These are phyloP conservation scores for Penicillium sp. DNA, from an alignment of 2,329 filamentous ascomycete genomes.

Conservation along the genomic window DNA sequence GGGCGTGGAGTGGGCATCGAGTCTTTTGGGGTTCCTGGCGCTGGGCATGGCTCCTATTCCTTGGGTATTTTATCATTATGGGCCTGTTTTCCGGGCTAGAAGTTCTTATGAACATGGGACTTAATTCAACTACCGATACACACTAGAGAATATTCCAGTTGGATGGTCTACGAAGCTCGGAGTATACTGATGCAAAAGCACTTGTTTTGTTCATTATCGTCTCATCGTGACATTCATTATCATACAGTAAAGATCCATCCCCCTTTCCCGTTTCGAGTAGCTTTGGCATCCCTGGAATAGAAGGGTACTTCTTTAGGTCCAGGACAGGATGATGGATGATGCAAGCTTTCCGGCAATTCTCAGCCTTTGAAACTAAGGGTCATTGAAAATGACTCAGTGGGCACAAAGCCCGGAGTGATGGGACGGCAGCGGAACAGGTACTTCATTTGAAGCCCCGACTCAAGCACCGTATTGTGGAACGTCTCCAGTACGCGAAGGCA, in stretches of 20 bases:
- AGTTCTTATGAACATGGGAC: slow-evolving; percentile 25
- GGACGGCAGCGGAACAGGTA: neutral
- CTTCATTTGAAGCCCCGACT: neutral
- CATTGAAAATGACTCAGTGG: neutral
- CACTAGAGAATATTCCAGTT: neutral
- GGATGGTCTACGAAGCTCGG: neutral
- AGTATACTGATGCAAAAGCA: neutral
- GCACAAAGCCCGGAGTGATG: neutral
- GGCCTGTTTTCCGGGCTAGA: slow-evolving; percentile 32
- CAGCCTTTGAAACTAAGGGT: neutral
- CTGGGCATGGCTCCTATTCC: slow-evolving; percentile 40
- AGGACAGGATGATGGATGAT: neutral
- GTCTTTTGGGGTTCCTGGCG: slow-evolving; percentile 39
- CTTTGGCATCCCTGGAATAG: neutral
- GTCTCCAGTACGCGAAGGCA: neutral
- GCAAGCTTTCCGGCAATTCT: neutral
- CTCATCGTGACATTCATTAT: neutral
- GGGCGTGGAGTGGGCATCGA: slow-evolving; percentile 45
- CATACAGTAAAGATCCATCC: slow-evolving; percentile 7
- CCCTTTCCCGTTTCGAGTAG: slow-evolving; percentile 1
- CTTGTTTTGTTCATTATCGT: neutral
- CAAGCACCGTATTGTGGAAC: neutral
- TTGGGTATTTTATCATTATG: slow-evolving; percentile 36
- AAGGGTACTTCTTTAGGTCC: neutral
- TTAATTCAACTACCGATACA: neutral